Conservation (phyloP, 164 flowering plant species). For the Nymphaea thermarum region DNA sequence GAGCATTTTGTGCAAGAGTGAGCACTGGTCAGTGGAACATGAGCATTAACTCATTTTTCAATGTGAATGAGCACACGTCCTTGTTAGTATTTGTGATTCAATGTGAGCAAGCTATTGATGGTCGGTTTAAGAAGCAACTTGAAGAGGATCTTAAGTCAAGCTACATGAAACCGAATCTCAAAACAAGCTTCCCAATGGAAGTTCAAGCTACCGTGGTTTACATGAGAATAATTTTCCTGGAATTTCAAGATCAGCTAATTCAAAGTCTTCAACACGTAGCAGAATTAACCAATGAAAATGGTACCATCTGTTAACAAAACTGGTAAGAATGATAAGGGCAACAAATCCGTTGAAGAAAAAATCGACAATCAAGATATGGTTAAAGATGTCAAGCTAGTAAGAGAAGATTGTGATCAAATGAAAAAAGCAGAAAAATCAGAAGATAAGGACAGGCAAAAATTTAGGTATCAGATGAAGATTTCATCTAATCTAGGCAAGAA, state of each 20-base stretch:
- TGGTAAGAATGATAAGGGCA: too few relatives aligned
- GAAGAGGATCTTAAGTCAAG: conserved; percentile 57
- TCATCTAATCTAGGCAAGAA: too few relatives aligned
- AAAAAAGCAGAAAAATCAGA: too few relatives aligned
- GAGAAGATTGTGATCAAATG: too few relatives aligned
- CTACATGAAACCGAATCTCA: conserved; percentile 48
- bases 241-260: conserved; percentile 76
- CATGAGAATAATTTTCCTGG: conserved; percentile 54
- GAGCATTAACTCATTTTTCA: conserved; percentile 40
- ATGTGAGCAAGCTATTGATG: conserved; percentile 42
- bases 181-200: conserved; percentile 88
- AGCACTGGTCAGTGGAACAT: conserved; percentile 28
- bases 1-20: conserved; percentile 46
- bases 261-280: conserved; percentile 78
- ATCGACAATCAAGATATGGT: too few relatives aligned
- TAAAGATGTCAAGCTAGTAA: too few relatives aligned
- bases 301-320: conserved; percentile 8
- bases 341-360: too few relatives aligned
- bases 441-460: too few relatives aligned
- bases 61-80: conserved; percentile 56
- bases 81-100: conserved; percentile 32
- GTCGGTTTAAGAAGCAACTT: conserved; percentile 40
- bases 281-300: conserved; percentile 57
- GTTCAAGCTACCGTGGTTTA: conserved; percentile 69
- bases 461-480: too few relatives aligned